Conservation (phyloP, 2,329 filamentous ascomycete species). For the Botryotinia convoluta region DNA sequence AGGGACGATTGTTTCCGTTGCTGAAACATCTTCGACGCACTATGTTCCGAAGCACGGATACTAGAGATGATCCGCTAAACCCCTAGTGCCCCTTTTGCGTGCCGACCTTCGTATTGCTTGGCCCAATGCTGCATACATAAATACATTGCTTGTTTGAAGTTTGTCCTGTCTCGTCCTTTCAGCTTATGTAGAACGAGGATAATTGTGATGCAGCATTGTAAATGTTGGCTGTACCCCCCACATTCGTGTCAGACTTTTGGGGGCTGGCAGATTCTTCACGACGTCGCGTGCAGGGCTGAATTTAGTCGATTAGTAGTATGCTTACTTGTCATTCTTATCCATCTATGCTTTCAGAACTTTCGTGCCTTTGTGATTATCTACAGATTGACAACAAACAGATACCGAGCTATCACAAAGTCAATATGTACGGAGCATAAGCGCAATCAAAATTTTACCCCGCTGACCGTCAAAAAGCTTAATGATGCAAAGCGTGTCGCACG, state of each 20-base stretch:
- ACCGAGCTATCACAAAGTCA: background rate
- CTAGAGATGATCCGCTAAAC: background rate
- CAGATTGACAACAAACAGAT: background rate
- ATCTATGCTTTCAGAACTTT: background rate
- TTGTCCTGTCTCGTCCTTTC: background rate
- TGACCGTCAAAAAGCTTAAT: background rate
- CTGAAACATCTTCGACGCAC: background rate
- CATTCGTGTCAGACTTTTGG: background rate
- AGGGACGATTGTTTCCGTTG: constrained; percentile 1
- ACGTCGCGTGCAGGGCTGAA: background rate
- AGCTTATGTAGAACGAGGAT: background rate
- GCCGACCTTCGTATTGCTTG: background rate
- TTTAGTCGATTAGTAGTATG: background rate
- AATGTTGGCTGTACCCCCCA: background rate
- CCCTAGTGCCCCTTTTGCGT: background rate
- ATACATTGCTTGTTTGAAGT: background rate
- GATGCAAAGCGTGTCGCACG: background rate
- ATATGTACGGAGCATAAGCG: background rate
- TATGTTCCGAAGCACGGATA: constrained; percentile 1
- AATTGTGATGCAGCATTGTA: background rate
- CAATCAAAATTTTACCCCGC: background rate
- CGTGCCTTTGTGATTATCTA: background rate
- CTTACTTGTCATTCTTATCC: background rate
- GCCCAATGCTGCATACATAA: background rate
- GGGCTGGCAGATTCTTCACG: background rate